Evolutionary conservation across 305 asterid genomes (phyloP).

Genomic region (Fraxinus platypoda): DNA sequence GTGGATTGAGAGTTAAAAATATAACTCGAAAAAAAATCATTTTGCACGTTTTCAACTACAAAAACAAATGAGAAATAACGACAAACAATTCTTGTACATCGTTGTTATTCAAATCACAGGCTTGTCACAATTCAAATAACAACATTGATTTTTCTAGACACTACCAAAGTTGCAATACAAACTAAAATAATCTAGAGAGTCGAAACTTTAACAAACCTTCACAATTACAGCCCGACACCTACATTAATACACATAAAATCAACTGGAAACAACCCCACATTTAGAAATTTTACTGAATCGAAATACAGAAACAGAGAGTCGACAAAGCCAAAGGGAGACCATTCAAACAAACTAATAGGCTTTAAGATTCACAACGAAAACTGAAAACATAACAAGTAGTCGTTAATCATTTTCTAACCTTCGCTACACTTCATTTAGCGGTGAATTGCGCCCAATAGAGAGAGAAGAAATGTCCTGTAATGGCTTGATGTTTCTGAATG

Average conservation of each 20-base stretch:
- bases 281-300: not conserved
- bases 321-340: not conserved
- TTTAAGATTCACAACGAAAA: not conserved
- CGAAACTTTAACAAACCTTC: not conserved
- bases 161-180: not conserved
- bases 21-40: too few species aligned
- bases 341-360: not conserved
- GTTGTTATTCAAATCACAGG: not conserved
- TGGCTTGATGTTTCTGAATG: constrained; percentile 71
- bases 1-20: too few species aligned
- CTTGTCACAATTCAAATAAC: not conserved
- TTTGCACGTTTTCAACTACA: not conserved
- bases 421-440: constrained; percentile 21
- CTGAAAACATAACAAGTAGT: not conserved
- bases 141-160: not conserved
- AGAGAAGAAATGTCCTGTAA: constrained; percentile 66
- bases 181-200: not conserved
- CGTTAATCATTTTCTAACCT: not conserved
- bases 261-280: not conserved
- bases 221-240: not conserved
- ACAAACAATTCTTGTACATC: not conserved
- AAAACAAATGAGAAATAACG: not conserved
- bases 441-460: constrained; percentile 62
- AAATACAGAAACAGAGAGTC: not conserved
- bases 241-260: not conserved